A percentile compares a stretch with the other conserved stretches of the same genome.
Conservation (phyloP, 163 green algal species). For the Chlamydomonas reinhardtii region DNA sequence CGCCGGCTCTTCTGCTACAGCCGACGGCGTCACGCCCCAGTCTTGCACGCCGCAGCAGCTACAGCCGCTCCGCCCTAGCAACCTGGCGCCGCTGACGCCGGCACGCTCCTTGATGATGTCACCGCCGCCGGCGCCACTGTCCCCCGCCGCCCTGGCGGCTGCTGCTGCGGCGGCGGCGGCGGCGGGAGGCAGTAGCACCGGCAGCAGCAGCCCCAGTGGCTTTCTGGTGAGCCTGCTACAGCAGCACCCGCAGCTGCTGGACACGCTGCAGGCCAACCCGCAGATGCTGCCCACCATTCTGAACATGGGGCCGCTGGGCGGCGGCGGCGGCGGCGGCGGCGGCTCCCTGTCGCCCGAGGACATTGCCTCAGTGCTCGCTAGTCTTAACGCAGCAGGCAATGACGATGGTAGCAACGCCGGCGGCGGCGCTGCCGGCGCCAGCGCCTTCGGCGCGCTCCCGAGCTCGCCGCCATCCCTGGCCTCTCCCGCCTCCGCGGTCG, state of each 20-base stretch:
- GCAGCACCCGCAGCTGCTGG: constrained; percentile 30
- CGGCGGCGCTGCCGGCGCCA: neutral
- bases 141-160: neutral
- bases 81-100: constrained; percentile 29
- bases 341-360: neutral
- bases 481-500: neutral
- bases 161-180: neutral
- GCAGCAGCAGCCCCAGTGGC: neutral
- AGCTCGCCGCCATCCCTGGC: constrained; percentile 12
- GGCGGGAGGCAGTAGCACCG: neutral
- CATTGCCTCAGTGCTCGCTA: too few relatives aligned
- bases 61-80: neutral
- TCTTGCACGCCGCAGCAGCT: too few relatives aligned
- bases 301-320: neutral
- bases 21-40: neutral
- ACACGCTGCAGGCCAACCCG: constrained; percentile 11
- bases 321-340: neutral
- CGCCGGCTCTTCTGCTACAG: neutral
- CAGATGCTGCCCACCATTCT: constrained; percentile 30
- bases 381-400: too few relatives aligned
- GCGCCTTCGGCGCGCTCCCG: neutral
- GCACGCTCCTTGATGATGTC: constrained; percentile 1
- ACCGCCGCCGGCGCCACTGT: neutral
- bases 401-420: neutral
- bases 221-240: constrained; percentile 32